Evolutionary conservation across 176 grass and related monocot species (phyloP), one percentile per base, ranked within the genome.

Genomic region (Eleusine indica): DNA sequence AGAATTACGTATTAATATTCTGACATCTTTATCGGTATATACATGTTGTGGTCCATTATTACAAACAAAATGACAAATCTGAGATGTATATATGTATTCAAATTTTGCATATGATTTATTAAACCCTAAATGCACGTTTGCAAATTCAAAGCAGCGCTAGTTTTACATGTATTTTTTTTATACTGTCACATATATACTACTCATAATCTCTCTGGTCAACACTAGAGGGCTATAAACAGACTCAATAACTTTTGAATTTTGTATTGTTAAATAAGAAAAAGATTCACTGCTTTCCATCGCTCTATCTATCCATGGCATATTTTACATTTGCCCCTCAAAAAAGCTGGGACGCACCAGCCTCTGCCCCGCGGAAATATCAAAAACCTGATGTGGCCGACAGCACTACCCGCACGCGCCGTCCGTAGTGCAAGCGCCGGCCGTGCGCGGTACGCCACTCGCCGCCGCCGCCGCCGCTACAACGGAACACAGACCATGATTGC

Each of bases 371-470:
- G 15, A 48, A 63, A 82, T 35, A 71, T 29, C 12, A 25, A 38
- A 80, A 28, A 2, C 13, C 13, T 42, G n/a, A 57, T 77, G 63
- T 37, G 73, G 64, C 49, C 16, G 64, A 77, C 82, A 77, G 17
- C 73, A 77, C 48, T 6, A 76, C 14, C 17, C 61, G 35, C 61
- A 18, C 44, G 81, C 44, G 82, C 71, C 61, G 46, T 0, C 42
- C 28, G 57, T 61, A 61, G 7, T 22, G 57, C n/a, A 22, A 25
- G 21, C 57, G 57, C 58, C 58, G 22, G 54, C 17, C 17, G 41
- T 13, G 56, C 39, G 54, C 16, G 6, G 69, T 69, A 9, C 70
- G 17, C 53, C 51, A 7, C 16, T 19, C 56, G 21, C 64, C 2
- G 29, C 73, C 3, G 40, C 18, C 32, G 32, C 44, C 44, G 44